phyloP scores from a whole-genome alignment of 2,329 filamentous ascomycete species.

The Huntiella decipiens region DNA sequence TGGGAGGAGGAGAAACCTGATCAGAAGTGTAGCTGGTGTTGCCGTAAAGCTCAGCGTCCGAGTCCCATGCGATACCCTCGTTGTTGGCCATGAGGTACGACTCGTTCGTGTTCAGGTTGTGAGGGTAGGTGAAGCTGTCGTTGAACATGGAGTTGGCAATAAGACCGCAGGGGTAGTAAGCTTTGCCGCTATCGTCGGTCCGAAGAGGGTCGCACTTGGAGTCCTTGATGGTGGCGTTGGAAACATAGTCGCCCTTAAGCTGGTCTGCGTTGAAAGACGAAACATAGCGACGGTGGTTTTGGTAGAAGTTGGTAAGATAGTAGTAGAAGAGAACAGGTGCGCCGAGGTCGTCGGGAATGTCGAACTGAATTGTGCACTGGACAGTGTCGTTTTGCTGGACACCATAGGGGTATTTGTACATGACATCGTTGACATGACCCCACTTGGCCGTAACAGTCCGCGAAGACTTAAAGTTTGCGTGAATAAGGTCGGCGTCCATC shows the following conservation, averaged over 20 bases:
- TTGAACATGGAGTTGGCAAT: constrained; percentile 98
- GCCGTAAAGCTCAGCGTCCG: constrained; percentile 65
- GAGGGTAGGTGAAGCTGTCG: constrained; percentile 58
- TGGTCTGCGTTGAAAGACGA: constrained; percentile 73
- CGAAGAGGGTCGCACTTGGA: constrained; percentile 62
- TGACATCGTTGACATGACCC: constrained; percentile 23
- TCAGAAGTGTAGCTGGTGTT: constrained; percentile 42
- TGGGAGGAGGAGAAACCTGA: constrained; percentile 63
- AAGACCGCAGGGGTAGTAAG: constrained; percentile 86
- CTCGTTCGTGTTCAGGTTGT: constrained; percentile 37
- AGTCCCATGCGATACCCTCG: constrained; percentile 65
- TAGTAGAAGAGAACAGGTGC: constrained; percentile 88
- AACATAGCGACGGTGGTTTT: constrained; percentile 94
- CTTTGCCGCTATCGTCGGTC: constrained; percentile 32
- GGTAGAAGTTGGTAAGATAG: constrained; percentile 91
- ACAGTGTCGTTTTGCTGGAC: constrained; percentile 21
- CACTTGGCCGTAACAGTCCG: constrained; percentile 22
- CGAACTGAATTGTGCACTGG: constrained; percentile 59
- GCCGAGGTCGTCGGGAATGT: constrained; percentile 57
- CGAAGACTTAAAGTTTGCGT: constrained; percentile 50
- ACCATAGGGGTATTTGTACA: constrained; percentile 19
- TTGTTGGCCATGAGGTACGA: constrained; percentile 61
- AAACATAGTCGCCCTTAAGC: constrained; percentile 49
- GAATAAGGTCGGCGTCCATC: constrained; percentile 40
- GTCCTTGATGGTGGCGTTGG: constrained; percentile 37